phyloP scores from a whole-genome alignment of 2,329 filamentous ascomycete genomes.

The Emericellopsis atlantica region DNA sequence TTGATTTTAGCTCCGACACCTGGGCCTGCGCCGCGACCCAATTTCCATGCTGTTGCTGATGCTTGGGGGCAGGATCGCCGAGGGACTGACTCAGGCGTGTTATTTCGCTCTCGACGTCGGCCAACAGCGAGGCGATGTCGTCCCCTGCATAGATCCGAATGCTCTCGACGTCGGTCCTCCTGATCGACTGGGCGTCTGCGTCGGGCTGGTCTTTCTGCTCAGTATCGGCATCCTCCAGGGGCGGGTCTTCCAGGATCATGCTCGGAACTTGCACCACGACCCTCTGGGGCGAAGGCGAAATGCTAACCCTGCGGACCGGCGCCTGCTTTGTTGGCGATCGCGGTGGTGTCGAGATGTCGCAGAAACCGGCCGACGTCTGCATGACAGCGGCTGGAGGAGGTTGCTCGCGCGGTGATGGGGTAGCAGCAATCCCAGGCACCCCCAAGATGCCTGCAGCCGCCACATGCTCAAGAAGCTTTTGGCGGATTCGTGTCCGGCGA shows the following conservation, averaged over 20 bases:
- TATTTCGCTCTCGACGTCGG: conserved; percentile 46
- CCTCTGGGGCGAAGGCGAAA: conserved; percentile 35
- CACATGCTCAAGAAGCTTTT: conserved; percentile 73
- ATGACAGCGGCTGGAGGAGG: conserved; percentile 28
- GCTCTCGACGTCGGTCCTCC: conserved; percentile 41
- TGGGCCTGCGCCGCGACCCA: conserved; percentile 7
- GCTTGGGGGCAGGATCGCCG: conserved; percentile 2
- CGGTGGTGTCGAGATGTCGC: conserved; percentile 42
- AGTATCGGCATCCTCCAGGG: conserved; percentile 25
- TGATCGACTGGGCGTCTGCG: not conserved
- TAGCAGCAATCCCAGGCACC: not conserved
- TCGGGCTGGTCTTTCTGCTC: not conserved
- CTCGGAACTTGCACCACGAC: conserved; percentile 41
- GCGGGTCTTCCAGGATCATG: conserved; percentile 39
- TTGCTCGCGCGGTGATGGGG: conserved; percentile 17
- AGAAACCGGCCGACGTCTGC: conserved; percentile 18
- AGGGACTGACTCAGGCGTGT: conserved; percentile 18
- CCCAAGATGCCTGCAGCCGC: conserved; percentile 53
- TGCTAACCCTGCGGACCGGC: conserved; percentile 19
- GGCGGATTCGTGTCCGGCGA: conserved; percentile 58
- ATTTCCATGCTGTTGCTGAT: too few species aligned
- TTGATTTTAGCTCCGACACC: conserved; percentile 15
- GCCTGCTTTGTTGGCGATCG: conserved; percentile 40
- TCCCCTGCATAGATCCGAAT: conserved; percentile 57
- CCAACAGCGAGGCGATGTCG: conserved; percentile 53